Evolutionary conservation across 2,329 filamentous ascomycete species (phyloP).

Genomic region (Nannizziopsis barbatae): DNA sequence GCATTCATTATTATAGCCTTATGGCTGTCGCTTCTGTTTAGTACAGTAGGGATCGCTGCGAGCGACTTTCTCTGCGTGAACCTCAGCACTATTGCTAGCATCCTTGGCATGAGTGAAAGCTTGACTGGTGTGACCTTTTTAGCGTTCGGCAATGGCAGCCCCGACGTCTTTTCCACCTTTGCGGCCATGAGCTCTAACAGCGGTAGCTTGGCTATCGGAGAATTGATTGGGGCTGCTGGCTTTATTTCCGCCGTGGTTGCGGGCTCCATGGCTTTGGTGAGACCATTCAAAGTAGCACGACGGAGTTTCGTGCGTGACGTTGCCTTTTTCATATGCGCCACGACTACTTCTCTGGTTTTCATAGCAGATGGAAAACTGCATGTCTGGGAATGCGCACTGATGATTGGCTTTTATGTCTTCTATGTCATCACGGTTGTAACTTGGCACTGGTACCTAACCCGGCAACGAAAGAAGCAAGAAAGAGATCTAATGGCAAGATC

Average conservation of each 20-base stretch:
- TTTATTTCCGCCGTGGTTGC: slow-evolving; percentile 97
- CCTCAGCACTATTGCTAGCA: slow-evolving; percentile 77
- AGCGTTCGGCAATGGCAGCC: slow-evolving; percentile 94
- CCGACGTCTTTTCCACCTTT: slow-evolving; percentile 97
- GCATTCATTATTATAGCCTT: slow-evolving; percentile 67
- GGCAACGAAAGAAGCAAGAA: slow-evolving; percentile 50
- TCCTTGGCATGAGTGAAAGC: slow-evolving; percentile 89
- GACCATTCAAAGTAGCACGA: slow-evolving; percentile 81
- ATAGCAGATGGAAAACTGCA: slow-evolving; percentile 72
- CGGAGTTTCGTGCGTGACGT: slow-evolving; percentile 88
- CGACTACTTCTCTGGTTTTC: slow-evolving; percentile 77
- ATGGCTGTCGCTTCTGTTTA: slow-evolving; percentile 86
- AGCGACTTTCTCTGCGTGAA: slow-evolving; percentile 99
- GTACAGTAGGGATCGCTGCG: slow-evolving; percentile 91
- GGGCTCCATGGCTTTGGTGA: slow-evolving; percentile 92
- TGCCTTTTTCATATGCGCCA: slow-evolving; percentile 78
- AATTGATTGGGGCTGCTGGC: slow-evolving; percentile 84
- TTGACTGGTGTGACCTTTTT: slow-evolving; percentile 92
- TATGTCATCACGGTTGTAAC: slow-evolving; percentile 80
- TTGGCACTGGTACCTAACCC: slow-evolving; percentile 79
- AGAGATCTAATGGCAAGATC: slow-evolving; percentile 62
- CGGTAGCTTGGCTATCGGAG: slow-evolving; percentile 90
- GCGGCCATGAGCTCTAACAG: slow-evolving; percentile 95
- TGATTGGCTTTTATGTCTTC: slow-evolving; percentile 84
- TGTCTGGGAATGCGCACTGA: slow-evolving; percentile 77